Base-by-base conservation (phyloP, 169 alveolate species). In the Babesia sp. region DNA sequence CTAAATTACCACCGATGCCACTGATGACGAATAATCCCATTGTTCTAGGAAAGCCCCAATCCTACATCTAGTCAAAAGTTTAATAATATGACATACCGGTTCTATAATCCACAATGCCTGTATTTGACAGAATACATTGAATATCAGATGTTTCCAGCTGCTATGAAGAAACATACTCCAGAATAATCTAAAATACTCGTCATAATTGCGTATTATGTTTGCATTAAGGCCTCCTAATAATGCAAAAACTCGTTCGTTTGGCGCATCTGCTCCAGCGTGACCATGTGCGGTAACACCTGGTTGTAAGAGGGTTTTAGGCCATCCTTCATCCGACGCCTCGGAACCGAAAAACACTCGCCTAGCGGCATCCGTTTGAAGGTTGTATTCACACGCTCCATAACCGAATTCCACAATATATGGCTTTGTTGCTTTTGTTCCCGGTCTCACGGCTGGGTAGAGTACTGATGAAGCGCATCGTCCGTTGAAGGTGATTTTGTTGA, bases 21-120 rank as follows among this genome's bases (percentile, higher is more conserved):
- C 94, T 83, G 20, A 90, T 56, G 55, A 91, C 39, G 55, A 87
- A 93, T 8, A 91, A 67, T 2, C 87, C 42, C 53, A 86, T 50
- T 16, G 95, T 91, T 24, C 97, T 77, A 28, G 83, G 24, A 53
- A 92, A 91, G 0, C 97, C 97, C 97, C 97, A 93, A 36, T 88
- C 96, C 92, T 86, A 59, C 36, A 8, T 8, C 18, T 1, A 7
- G 5, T 46, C 8, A 4, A 8, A 37, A 6, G 26, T 3, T 0
- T 14, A 9, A 22, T 16, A 34, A 42, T 7, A 20, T 9, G 18
- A 76, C 86, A 1, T 54, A 86, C 92, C 33, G 97, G 97, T 68
- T 93, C 97, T n/a, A 92, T 85, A 80, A 93, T 93, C 91, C 92
- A 91, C 59, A 93, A 86, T 5, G 86, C 64, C 50, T 91, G 95